These are phyloP conservation scores for Gonapodya prolifera DNA, from an alignment of 192 early-diverging fungal species.

Conservation along the genomic window DNA sequence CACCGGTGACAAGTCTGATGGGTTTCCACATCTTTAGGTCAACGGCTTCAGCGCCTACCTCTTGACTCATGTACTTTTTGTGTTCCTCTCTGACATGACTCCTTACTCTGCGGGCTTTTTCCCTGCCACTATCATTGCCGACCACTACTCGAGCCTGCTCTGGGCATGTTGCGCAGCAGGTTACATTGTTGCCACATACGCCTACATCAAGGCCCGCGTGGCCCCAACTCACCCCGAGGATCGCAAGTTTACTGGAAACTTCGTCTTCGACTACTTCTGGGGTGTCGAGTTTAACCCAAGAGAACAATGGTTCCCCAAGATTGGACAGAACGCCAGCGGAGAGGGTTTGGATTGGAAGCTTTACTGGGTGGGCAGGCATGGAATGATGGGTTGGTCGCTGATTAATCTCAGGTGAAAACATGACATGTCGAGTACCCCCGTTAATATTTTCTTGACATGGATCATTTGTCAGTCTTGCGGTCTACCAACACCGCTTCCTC, in stretches of 20 bases:
- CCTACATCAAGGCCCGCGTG: constrained; percentile 53
- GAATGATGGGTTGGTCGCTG: constrained; percentile 76
- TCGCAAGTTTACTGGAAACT: constrained; percentile 62
- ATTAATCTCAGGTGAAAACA: constrained; percentile 18
- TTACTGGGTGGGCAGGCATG: constrained; percentile 71
- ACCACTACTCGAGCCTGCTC: constrained; percentile 61
- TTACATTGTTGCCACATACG: constrained; percentile 60
- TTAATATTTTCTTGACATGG: not conserved
- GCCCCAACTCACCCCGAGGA: constrained; percentile 62
- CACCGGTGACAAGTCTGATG: not conserved
- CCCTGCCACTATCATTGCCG: constrained; percentile 51
- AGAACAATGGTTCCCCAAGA: not conserved
- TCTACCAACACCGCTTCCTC: not conserved
- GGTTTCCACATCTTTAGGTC: constrained; percentile 26
- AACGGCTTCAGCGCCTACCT: constrained; percentile 65
- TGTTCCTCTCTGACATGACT: constrained; percentile 30
- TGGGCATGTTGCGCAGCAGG: constrained; percentile 63
- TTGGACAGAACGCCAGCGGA: constrained; percentile 25
- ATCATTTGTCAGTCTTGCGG: not conserved
- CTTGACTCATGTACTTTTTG: constrained; percentile 53
- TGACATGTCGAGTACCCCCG: not conserved
- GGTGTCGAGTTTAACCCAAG: constrained; percentile 77
- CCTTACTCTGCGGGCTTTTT: constrained; percentile 44
- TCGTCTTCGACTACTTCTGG: constrained; percentile 64
- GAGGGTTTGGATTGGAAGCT: constrained; percentile 69